Evolutionary conservation across 2,329 filamentous ascomycete species (phyloP), one percentile per base, ranked within the genome.

Genomic region (Colletotrichum aenigma): DNA sequence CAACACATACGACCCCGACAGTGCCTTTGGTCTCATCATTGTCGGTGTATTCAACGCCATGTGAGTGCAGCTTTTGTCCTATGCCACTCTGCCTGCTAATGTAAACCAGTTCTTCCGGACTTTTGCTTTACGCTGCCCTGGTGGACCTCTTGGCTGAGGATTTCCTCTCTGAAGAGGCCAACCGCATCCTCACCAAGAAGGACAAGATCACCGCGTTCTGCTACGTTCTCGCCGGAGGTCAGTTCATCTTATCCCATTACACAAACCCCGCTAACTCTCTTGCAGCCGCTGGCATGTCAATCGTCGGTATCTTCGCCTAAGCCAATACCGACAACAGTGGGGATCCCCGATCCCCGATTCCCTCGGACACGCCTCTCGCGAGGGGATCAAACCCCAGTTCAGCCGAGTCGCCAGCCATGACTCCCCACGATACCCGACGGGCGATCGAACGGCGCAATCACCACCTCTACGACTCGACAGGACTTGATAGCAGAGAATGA

Each of bases 31-130:
- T 36, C 81, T 93, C 32, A 91, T 93, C 74, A 88, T 93, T 66
- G 91, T 93, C 13, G 92, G 92, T 61, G 82, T 91, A 1, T 93
- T 93, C 83, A 93, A 93, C 79, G 91, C 92, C 30, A 93, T 93
- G 86, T 90, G 81, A 84, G 88, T 84, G 10, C 30, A 7, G 4
- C 4, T 7, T 7, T 15, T 3, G 6, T 2, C 6, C 9, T 8
- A 6, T 16, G 24, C 2, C 26, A 3, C 4, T 7, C 28, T 16
- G 4, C n/a, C 2, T 13, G 30, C 75, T 76, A 26, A 76, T 34
- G 13, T 66, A 34, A 75, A 21, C 26, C 65, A 90, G 88, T 69
- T 93, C 91, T 2, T 92, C 88, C 30, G 91, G 91, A 80, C 86
- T 93, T 32, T 82, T 93, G 8, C 88, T 93, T 67, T 93, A 92